phyloP scores from a whole-genome alignment of 352 stramenopile genomes.

The Lagenidium sp. region DNA sequence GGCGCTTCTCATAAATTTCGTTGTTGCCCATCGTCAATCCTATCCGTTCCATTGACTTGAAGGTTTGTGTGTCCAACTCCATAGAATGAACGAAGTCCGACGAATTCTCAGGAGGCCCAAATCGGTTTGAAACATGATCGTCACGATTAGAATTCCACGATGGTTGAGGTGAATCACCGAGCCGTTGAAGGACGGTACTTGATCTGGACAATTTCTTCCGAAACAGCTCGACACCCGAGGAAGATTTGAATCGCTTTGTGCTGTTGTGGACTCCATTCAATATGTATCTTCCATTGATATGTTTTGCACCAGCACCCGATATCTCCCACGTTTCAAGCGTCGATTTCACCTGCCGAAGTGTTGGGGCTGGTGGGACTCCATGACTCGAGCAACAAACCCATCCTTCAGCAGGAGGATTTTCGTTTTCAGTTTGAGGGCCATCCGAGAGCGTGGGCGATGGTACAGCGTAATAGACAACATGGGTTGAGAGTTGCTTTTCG shows the following conservation, averaged over 20 bases:
- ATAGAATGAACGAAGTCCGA: no score
- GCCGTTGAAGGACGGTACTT: constrained; percentile 29
- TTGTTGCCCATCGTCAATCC: constrained; percentile 52
- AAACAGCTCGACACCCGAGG: constrained; percentile 60
- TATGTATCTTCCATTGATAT: constrained; percentile 65
- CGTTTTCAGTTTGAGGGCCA: neutral
- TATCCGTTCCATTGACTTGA: constrained; percentile 54
- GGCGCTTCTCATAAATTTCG: constrained; percentile 32
- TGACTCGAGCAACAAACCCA: constrained; percentile 52
- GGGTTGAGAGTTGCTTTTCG: constrained; percentile 58
- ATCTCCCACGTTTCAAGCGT: constrained; percentile 59
- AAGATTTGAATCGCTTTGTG: constrained; percentile 49
- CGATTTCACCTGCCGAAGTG: constrained; percentile 22
- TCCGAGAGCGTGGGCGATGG: constrained; percentile 13
- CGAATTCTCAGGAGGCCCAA: no score
- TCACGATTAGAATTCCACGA: no score
- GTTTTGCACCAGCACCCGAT: constrained; percentile 27
- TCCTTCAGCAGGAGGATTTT: constrained; percentile 24
- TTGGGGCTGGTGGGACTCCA: constrained; percentile 25
- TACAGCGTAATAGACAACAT: constrained; percentile 60
- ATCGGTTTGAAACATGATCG: no score
- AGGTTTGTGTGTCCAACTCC: constrained; percentile 34
- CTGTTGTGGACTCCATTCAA: constrained; percentile 39
- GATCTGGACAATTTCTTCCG: constrained; percentile 41
- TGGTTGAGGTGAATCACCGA: no score